Conservation (phyloP, 1,139 yeast genomes). For the Pichia sp. region DNA sequence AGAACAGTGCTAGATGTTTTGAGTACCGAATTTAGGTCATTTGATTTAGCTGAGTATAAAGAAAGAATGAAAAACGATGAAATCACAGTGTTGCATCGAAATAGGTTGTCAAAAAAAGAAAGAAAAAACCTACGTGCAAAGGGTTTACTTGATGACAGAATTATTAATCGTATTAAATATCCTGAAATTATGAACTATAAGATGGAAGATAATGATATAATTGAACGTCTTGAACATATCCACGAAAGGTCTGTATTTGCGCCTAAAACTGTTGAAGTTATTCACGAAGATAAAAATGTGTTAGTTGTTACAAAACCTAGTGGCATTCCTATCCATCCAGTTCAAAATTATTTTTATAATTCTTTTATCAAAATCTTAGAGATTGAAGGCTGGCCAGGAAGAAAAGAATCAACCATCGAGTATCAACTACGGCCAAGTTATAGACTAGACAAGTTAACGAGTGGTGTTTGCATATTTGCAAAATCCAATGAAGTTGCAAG, state of each 20-base stretch:
- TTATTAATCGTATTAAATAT: neutral
- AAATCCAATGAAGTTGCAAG: constrained; percentile 41
- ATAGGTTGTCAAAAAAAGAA: constrained; percentile 1
- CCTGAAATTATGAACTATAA: constrained; percentile 18
- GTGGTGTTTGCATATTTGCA: constrained; percentile 63
- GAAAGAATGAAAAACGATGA: constrained; percentile 16
- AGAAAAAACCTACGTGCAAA: neutral
- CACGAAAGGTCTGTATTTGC: constrained; percentile 51
- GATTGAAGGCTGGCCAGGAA: constrained; percentile 28
- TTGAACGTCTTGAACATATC: constrained; percentile 43
- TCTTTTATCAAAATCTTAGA: constrained; percentile 55
- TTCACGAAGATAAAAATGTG: constrained; percentile 42
- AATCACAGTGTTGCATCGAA: constrained; percentile 14
- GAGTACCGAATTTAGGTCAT: constrained; percentile 35
- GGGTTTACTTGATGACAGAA: neutral
- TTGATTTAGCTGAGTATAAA: constrained; percentile 20
- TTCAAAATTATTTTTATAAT: constrained; percentile 57
- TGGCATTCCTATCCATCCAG: constrained; percentile 78
- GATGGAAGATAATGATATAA: constrained; percentile 43
- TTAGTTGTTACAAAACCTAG: constrained; percentile 67
- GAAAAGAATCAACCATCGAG: constrained; percentile 11
- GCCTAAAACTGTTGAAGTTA: constrained; percentile 31
- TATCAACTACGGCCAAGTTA: constrained; percentile 49
- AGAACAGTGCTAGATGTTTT: constrained; percentile 39
- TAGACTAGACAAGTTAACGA: constrained; percentile 66